Evolutionary conservation across 2,329 filamentous ascomycete genomes (phyloP).

Genomic region (Rutstroemia sp.): DNA sequence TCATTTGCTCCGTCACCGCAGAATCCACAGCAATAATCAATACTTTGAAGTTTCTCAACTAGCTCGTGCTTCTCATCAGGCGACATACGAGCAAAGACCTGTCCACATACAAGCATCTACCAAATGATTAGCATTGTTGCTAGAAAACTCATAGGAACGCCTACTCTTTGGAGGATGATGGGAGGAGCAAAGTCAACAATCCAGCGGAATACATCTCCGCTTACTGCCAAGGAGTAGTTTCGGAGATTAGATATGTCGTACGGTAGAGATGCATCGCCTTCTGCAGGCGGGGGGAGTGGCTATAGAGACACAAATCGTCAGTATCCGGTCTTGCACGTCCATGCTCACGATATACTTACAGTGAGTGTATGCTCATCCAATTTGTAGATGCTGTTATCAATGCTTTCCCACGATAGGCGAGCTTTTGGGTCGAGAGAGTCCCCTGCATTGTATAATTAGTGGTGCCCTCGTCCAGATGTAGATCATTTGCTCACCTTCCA

Average conservation of each 20-base stretch:
- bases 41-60: slow-evolving; percentile 92
- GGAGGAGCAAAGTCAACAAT: slow-evolving; percentile 83
- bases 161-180: slow-evolving; percentile 64
- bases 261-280: slow-evolving; percentile 74
- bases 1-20: slow-evolving; percentile 98
- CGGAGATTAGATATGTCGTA: slow-evolving; percentile 74
- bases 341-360: slow-evolving; percentile 34
- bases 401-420: slow-evolving; percentile 80
- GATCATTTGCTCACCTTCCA: slow-evolving; percentile 47
- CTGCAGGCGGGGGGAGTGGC: slow-evolving; percentile 62
- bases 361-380: slow-evolving; percentile 73
- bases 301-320: neutral
- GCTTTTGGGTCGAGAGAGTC: slow-evolving; percentile 66
- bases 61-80: slow-evolving; percentile 98
- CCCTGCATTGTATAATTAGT: slow-evolving; percentile 36
- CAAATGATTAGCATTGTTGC: slow-evolving; percentile 11
- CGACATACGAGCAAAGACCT: slow-evolving; percentile 97
- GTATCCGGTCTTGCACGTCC: slow-evolving; percentile 31
- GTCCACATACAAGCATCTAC: slow-evolving; percentile 82
- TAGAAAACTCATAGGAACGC: slow-evolving; percentile 20
- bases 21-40: slow-evolving; percentile 92
- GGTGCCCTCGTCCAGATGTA: neutral
- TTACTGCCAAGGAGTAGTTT: slow-evolving; percentile 85
- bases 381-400: slow-evolving; percentile 74
- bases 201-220: slow-evolving; percentile 94